Conservation (phyloP, 495 filamentous ascomycete species). For the Poronia punctata region DNA sequence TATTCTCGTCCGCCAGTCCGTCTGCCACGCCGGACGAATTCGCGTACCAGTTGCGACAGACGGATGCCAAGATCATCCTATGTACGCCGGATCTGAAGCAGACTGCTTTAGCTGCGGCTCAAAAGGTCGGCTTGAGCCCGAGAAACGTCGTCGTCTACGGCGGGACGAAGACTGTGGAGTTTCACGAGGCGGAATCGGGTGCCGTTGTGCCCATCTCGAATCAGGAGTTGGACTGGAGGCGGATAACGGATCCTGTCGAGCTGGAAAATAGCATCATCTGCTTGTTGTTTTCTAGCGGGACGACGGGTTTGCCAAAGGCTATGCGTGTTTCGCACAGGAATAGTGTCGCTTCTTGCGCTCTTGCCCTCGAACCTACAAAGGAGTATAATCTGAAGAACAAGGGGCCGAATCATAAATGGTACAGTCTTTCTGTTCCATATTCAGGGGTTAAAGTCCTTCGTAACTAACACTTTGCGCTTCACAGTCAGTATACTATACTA, state of each 20-base stretch:
- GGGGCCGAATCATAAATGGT: slow-evolving; percentile 14
- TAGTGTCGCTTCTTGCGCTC: slow-evolving; percentile 39
- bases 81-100: slow-evolving; percentile 42
- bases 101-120: slow-evolving; percentile 54
- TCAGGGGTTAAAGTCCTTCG: no score
- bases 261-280: slow-evolving; percentile 38
- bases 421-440: no score
- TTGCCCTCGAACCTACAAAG: slow-evolving; percentile 13
- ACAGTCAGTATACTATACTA: background rate
- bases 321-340: slow-evolving; percentile 69
- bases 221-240: slow-evolving; percentile 32
- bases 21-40: slow-evolving; percentile 37
- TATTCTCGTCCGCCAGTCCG: slow-evolving; percentile 40
- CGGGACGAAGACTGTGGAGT: slow-evolving; percentile 8
- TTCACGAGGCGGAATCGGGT: slow-evolving; percentile 6
- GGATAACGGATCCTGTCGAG: slow-evolving; percentile 35
- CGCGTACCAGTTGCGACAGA: slow-evolving; percentile 34
- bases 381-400: slow-evolving; percentile 12
- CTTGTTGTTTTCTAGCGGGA: slow-evolving; percentile 82
- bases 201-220: slow-evolving; percentile 17
- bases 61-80: slow-evolving; percentile 47
- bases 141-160: slow-evolving; percentile 28
- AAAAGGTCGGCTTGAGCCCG: slow-evolving; percentile 46
- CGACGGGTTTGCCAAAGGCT: slow-evolving; percentile 76
- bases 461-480: background rate